Base-by-base conservation (phyloP, 306 rosid species). In the Hippophae tibetana region DNA sequence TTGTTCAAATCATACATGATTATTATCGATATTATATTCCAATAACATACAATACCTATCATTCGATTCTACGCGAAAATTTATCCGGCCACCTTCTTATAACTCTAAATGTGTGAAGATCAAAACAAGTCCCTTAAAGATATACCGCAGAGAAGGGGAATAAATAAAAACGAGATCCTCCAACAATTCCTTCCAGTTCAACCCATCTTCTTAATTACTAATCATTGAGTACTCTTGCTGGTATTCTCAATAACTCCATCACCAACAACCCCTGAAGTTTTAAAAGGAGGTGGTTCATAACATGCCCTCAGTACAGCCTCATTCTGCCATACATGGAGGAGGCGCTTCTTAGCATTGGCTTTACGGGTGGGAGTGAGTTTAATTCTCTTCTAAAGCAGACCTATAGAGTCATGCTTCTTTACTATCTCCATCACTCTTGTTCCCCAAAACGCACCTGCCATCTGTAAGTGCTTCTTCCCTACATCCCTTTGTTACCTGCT, bases 301-400 rank as follows among this genome's bases (percentile, higher is more conserved):
- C 96, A 83, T 23, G 95, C 96, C 84, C 47, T 92, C 62, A 92
- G 70, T 47, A 87, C 96, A 73, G 96, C 92, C 62, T 92, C 98
- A 73, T 87, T 92, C 95, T 87, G 98, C 98, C 98, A 92, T 56
- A 88, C 95, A 6, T 96, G 92, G 56, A 66, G 86, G 58, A 92
- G 93, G 55, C 98, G 89, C 70, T 92, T 92, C 81, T 82, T 83
- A 69, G 97, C 96, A 69, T 90, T 90, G 78, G 96, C 94, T 71
- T 83, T 87, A 41, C 96, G 89, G 13, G 97, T 90, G 59, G 89
- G 7, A 18, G 96, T 90, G 79, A 90, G 95, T 69, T 90, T 87
- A 10, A n/a, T n/a, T n/a, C n/a, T 78, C 87, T 90, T 90, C 98
- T 96, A 87, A 13, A 90, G 69, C 3, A 85, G 74, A 11, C 96